These are phyloP conservation scores for Piper longum DNA, from an alignment of 164 flowering plant species.

Conservation along the genomic window DNA sequence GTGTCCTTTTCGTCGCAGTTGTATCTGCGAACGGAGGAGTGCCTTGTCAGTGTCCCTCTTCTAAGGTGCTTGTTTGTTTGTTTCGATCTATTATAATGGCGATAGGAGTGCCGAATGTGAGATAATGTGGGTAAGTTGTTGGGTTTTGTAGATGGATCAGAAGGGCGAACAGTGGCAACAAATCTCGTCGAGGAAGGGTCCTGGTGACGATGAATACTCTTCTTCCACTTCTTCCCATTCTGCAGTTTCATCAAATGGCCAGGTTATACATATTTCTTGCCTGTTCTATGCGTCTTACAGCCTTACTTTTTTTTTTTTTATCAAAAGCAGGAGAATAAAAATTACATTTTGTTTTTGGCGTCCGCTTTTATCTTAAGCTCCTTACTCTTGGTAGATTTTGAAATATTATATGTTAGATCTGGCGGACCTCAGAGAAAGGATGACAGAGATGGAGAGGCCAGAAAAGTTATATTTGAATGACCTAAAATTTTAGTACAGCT, in stretches of 20 bases:
- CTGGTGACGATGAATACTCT: conserved; percentile 45
- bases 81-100: neutral
- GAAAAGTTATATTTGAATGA: too few relatives aligned
- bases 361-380: neutral
- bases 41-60: neutral
- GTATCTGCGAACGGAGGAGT: neutral
- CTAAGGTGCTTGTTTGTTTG: conserved; percentile 7
- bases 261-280: conserved; percentile 15
- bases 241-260: conserved; percentile 41
- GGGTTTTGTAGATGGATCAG: conserved; percentile 20
- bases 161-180: conserved; percentile 42
- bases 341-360: neutral
- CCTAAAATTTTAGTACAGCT: too few relatives aligned
- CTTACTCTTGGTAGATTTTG: neutral
- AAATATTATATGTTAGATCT: neutral
- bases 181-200: conserved; percentile 35
- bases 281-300: neutral
- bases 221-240: conserved; percentile 45
- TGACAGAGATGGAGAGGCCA: too few relatives aligned
- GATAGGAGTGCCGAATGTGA: neutral
- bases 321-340: neutral
- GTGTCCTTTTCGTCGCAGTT: neutral
- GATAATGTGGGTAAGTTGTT: neutral
- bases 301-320: neutral
- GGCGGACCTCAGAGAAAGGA: too few relatives aligned